Evolutionary conservation across 139 green algal species (phyloP), one percentile per base, ranked within the genome.

Genomic region (Micractinium sp.): DNA sequence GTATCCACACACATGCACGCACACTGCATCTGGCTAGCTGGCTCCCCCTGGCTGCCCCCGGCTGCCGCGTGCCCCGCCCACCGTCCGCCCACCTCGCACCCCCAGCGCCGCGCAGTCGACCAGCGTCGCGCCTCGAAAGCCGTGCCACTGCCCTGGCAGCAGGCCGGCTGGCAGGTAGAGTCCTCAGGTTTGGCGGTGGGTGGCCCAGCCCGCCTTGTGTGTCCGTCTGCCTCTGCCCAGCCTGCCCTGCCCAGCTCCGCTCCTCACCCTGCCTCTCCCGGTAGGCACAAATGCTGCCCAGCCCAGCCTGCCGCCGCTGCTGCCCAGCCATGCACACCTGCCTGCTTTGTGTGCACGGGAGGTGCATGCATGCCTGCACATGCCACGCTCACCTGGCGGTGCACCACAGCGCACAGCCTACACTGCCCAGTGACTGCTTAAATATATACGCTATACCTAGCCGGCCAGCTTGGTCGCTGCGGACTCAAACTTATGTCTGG

Each of bases 401-500:
- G 20, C 63, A 71, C 63, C 63, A 56, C 47, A 56, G 7, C 47
- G 7, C 47, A 16, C 47, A 56, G 47, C 47, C 9, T 9, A 56
- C 47, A 9, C 47, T 63, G 82, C 82, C 82, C 82, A 15, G 29
- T 87, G 82, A 87, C 80, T 12, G 0, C 35, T 66, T 36, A 41
- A 78, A 87, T 87, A 87, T 87, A 87, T 80, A 87, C 82, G 82
- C 82, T 87, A 87, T 87, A 67, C 82, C 82, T 78, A 87, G 66
- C 25, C 82, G 67, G 22, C 36, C 63, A 66, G 36, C 66, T 19
- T 75, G 53, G 81, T 66, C 67, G 82, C 63, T 87, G 82, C 67
- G 82, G 82, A 87, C 56, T n/a, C 33, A 74, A 36, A 53, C n/a
- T 39, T 86, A 86, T 86, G 81, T 86, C 81, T 86, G 81, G 81